Evolutionary conservation across 2,329 filamentous ascomycete genomes (phyloP), one percentile per base, ranked within the genome.

Genomic region (Alternaria metachromatica): DNA sequence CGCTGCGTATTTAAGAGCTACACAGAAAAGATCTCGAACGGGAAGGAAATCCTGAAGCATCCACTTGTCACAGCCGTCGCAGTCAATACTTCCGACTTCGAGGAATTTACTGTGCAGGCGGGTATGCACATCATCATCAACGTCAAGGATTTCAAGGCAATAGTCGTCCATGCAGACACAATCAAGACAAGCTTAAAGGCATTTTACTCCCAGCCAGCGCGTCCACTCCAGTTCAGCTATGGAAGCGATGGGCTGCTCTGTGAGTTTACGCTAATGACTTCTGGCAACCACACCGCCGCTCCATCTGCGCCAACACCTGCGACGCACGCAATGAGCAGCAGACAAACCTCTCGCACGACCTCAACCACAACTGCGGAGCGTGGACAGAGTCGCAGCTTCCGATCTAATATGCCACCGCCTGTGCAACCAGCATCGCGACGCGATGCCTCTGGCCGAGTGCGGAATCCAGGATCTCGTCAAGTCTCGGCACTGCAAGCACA

Each of bases 191-290:
- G 87, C 49, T 83, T 94, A 13, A 87, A 85, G 15, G 90, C 91
- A 12, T 84, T 84, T 57, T 94, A 94, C 79, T 94, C 92, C 2
- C 82, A 87, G 25, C 91, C 92, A 5, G 87, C 88, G 15, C 87
- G 87, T 15, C 92, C 92, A 1, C 86, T 95, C 75, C 90, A 93
- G 72, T 85, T 95, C 63, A 87, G 85, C 48, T 95, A 95, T 73
- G 84, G 86, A 23, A 86, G 87, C 45, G 89, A 90, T 62, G 91
- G 89, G 33, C 84, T 94, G 30, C 81, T 87, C 41, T 92, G 89
- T 78, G 90, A 94, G 68, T 94, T 94, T 71, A 90, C 93, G 46
- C 85, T 95, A 64, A 94, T 94, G 91, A 95, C 92, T 1, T 88
- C 91, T 9, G 92, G 92, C 13, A 91, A 93, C 57, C 81, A 82